phyloP scores from a whole-genome alignment of 768 basidiomycete species.

The Atractiella rhizophila region DNA sequence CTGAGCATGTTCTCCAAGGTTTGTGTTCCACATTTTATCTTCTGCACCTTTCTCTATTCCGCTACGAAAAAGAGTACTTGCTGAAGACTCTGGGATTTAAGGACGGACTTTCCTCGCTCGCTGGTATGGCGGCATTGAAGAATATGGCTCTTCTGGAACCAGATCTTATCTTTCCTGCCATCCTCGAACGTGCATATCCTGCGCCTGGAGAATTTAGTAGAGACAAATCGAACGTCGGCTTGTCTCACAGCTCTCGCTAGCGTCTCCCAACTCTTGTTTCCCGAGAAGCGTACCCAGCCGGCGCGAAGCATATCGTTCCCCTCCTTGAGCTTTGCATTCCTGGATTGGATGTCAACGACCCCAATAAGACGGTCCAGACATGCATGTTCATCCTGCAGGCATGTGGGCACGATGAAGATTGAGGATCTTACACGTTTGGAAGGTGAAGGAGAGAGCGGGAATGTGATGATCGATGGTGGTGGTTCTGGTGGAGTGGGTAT shows the following conservation, averaged over 20 bases:
- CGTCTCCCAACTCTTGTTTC: slow-evolving; percentile 53
- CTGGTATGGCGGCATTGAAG: slow-evolving; percentile 56
- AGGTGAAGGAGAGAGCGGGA: neutral
- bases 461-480: neutral
- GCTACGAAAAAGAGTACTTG: no score
- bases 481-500: no score
- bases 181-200: slow-evolving; percentile 59
- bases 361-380: slow-evolving; percentile 18
- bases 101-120: slow-evolving; percentile 42
- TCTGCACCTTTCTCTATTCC: neutral
- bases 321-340: slow-evolving; percentile 59
- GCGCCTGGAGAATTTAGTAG: slow-evolving; percentile 68
- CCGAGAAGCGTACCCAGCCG: slow-evolving; percentile 48
- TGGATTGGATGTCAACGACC: slow-evolving; percentile 47
- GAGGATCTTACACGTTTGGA: slow-evolving; percentile 16
- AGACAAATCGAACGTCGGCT: slow-evolving; percentile 65
- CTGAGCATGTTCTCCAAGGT: slow-evolving; percentile 69
- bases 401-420: slow-evolving; percentile 12
- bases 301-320: slow-evolving; percentile 54
- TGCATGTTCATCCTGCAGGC: slow-evolving; percentile 17
- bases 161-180: slow-evolving; percentile 52
- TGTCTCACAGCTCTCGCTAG: slow-evolving; percentile 64
- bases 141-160: slow-evolving; percentile 56
- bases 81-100: slow-evolving; percentile 2
- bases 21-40: neutral